Evolutionary conservation across 805 yeast genomes (phyloP), one percentile per base, ranked within the genome.

Genomic region (Wickerhamomyces pijperi): DNA sequence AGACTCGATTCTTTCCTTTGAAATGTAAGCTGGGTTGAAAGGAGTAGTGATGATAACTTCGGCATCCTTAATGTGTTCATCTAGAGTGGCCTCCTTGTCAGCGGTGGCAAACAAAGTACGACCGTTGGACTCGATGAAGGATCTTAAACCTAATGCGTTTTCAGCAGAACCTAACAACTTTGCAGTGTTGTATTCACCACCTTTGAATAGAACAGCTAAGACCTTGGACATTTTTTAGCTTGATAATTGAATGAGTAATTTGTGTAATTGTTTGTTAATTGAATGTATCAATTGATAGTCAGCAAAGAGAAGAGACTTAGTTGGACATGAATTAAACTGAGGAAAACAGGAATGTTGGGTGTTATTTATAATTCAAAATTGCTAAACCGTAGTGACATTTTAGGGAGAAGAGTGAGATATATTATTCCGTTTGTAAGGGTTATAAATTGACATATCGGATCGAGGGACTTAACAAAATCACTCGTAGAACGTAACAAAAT

Each of bases 21-120:
- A 72, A 56, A 82, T 67, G 59, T 82, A 82, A 29, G 78, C 90
- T 4, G 94, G 92, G 60, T 72, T 84, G 71, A 83, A 82, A 3
- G 94, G 92, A 12, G 90, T 82, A 32, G 88, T 76, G 59, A 83
- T 82, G 52, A 82, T 72, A 38, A 82, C 68, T 49, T 82, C 92
- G 5, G 88, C 83, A 44, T 78, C 86, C 36, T 67, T 72, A 54
- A 82, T 70, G 46, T 80, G 67, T 52, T 70, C 64, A 58, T 82
- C 92, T 36, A 82, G 70, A 29, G 55, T 68, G 3, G 81, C 70
- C 41, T 82, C 94, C 58, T 82, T 82, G 58, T 74, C 77, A 35
- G 74, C 55, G 36, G 92, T 83, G 34, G 81, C 64, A 20, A 77
- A 70, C 46, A 81, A 61, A 35, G 73, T 70, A 52, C 83, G 85